Conservation (phyloP, 23 red algal species). For the Gracilariopsis chorda region DNA sequence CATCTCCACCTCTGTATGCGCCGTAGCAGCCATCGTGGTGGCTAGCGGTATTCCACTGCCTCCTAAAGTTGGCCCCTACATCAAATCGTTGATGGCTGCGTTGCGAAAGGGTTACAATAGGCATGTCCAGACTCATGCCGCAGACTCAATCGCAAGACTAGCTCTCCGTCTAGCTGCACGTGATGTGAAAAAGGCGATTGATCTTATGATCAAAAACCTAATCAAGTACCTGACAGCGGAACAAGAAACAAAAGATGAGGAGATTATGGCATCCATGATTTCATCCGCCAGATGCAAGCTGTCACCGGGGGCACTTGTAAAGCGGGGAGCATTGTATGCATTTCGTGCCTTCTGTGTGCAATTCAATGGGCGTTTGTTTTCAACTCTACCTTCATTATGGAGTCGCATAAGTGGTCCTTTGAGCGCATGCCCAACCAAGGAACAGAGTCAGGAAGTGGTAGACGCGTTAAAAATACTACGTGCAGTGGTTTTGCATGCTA, state of each 20-base stretch:
- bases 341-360: conserved; percentile 42
- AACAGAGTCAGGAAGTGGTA: not conserved
- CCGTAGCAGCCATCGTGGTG: conserved; percentile 46
- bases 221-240: conserved; percentile 70
- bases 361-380: conserved; percentile 64
- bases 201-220: conserved; percentile 84
- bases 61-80: conserved; percentile 64
- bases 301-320: not conserved
- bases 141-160: conserved; percentile 25
- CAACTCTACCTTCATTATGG: conserved; percentile 66
- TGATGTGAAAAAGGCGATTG: conserved; percentile 45
- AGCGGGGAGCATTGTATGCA: conserved; percentile 34
- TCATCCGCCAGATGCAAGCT: not conserved
- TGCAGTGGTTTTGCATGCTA: conserved; percentile 23
- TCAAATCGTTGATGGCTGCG: conserved; percentile 68
- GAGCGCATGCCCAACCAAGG: not conserved
- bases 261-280: conserved; percentile 24
- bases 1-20: conserved; percentile 46
- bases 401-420: conserved; percentile 34
- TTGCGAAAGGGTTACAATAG: conserved; percentile 27
- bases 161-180: conserved; percentile 43
- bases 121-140: conserved; percentile 59
- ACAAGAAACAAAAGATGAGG: conserved; percentile 19
- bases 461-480: conserved; percentile 53
- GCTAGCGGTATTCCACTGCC: conserved; percentile 38